Conservation (phyloP, 2,329 filamentous ascomycete genomes). For the Akanthomyces muscarius region DNA sequence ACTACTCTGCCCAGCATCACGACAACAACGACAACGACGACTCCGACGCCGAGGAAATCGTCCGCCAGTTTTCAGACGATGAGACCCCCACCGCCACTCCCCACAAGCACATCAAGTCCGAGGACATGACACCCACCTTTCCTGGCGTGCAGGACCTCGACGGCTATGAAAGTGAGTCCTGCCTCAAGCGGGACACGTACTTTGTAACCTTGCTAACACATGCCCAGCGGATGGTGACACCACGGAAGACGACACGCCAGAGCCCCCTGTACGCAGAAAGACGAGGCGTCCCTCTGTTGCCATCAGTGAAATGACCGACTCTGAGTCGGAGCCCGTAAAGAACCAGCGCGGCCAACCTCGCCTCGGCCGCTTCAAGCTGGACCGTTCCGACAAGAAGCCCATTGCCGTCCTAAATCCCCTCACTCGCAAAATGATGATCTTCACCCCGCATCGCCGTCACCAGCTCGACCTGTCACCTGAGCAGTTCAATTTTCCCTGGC, state of each 20-base stretch:
- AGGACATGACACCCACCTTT: conserved; percentile 29
- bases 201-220: conserved; percentile 35
- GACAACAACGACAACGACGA: conserved; percentile 32
- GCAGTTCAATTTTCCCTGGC: conserved; percentile 48
- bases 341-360: conserved; percentile 50
- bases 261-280: conserved; percentile 46
- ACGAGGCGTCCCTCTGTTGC: conserved; percentile 38
- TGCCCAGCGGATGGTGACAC: conserved; percentile 55
- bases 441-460: conserved; percentile 49
- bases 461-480: conserved; percentile 52
- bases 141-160: conserved; percentile 43
- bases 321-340: conserved; percentile 47
- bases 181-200: conserved; percentile 19
- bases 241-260: conserved; percentile 56
- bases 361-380: conserved; percentile 51
- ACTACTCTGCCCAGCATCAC: conserved; percentile 47
- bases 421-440: conserved; percentile 60
- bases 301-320: conserved; percentile 44
- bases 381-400: conserved; percentile 52
- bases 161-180: conserved; percentile 57
- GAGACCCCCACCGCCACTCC: conserved; percentile 42
- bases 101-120: conserved; percentile 25
- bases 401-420: conserved; percentile 55
- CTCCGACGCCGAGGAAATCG: conserved; percentile 41
- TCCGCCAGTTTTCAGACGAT: conserved; percentile 36